Conservation (phyloP, 2,329 filamentous ascomycete species). For the Xylaria sp. region DNA sequence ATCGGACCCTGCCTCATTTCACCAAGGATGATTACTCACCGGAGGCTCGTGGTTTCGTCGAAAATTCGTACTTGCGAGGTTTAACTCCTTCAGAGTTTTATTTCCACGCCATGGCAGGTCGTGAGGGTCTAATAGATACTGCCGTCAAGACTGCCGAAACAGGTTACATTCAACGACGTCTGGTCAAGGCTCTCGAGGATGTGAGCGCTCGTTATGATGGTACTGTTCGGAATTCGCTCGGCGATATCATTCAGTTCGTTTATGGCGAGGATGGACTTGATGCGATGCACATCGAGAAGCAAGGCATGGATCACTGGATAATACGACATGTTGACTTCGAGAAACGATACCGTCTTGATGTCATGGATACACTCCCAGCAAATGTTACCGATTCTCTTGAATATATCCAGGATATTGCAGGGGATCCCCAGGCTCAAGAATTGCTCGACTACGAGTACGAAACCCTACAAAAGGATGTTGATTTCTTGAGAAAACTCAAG, state of each 20-base stretch:
- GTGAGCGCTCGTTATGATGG: conserved; percentile 98
- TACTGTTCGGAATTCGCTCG: conserved; percentile 95
- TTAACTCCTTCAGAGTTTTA: conserved; percentile 97
- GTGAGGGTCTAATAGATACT: conserved; percentile 99
- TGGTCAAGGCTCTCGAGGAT: conserved; percentile 98
- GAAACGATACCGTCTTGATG: conserved; percentile 84
- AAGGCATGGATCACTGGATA: conserved; percentile 86
- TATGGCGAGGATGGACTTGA: conserved; percentile 98
- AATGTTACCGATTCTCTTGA: conserved; percentile 80
- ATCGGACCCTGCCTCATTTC: conserved; percentile 95
- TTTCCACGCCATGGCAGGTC: conserved; percentile 99
- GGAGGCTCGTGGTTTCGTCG: conserved; percentile 95
- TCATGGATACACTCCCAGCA: conserved; percentile 73
- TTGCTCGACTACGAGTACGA: conserved; percentile 92
- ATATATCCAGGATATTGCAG: conserved; percentile 85
- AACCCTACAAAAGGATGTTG: conserved; percentile 77
- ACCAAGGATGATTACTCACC: conserved; percentile 99
- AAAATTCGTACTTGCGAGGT: conserved; percentile 97
- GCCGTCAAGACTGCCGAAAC: conserved; percentile 99
- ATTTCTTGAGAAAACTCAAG: conserved; percentile 77
- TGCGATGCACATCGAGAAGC: conserved; percentile 91
- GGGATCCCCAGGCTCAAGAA: conserved; percentile 87
- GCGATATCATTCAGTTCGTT: conserved; percentile 95
- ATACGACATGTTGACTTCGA: conserved; percentile 83
- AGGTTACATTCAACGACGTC: conserved; percentile 97